Evolutionary conservation across 2,329 filamentous ascomycete genomes (phyloP), one percentile per base, ranked within the genome.

Genomic region (Colletotrichum trifolii): DNA sequence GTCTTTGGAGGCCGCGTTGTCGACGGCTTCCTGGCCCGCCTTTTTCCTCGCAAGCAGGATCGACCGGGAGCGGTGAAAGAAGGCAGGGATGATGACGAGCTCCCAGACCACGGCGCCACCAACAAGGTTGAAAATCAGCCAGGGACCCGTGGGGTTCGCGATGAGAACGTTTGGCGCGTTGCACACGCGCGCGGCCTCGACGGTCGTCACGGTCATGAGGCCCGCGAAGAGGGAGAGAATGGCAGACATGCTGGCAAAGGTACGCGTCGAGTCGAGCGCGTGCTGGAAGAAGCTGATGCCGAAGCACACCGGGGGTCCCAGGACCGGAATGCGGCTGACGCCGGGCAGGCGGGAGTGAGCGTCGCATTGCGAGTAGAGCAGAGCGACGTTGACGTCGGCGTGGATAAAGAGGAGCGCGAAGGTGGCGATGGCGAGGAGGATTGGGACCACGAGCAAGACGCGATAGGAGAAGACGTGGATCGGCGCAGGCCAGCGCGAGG

Each of bases 321-420:
- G 57, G 47, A 80, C 64, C 6, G 82, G 82, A 2, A 83, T 70
- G n/a, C 72, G 78, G 49, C 79, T 80, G 25, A 86, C 71, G 15
- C 55, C 75, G 10, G 81, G 81, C 25, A 85, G 71, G 13, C 80
- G 80, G 8, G 82, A 73, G 64, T 74, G 80, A 2, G 84, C 76
- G 71, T 85, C 80, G 73, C 84, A 86, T 69, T 85, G 83, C 47
- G 82, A 85, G 75, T 81, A 85, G 64, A 86, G 81, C 67, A 85
- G 75, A 15, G 81, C 79, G 60, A 81, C 75, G 76, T 85, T 83
- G 72, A 84, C 78, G 73, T 85, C 83, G 46, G 79, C 78, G 72
- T 83, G 78, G 36, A 76, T 61, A 68, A 83, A 81, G 69, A 86
- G 79, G 34, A 74, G 69, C 67, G 74, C 60, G 35, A 74, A 74